These are phyloP conservation scores for Infundibulicybe gibba DNA, from an alignment of 768 basidiomycete genomes.

Conservation along the genomic window DNA sequence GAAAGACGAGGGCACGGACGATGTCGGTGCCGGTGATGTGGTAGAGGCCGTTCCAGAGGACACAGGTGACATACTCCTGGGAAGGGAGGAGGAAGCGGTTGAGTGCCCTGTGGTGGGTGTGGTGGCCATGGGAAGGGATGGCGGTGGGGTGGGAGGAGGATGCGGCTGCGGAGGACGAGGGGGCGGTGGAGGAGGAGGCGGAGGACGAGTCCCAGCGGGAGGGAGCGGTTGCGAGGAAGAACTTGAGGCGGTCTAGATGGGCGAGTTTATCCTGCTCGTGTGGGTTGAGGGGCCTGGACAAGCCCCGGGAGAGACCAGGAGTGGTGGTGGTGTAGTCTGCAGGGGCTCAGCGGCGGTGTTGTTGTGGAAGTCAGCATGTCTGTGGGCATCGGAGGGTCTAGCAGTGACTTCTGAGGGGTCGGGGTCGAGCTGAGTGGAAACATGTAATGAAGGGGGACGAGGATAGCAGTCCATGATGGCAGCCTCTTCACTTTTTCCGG, in stretches of 20 bases:
- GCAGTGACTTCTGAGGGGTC: constrained; percentile 47
- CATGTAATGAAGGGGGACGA: no score
- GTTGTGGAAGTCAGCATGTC: constrained; percentile 39
- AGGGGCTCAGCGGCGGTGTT: constrained; percentile 16
- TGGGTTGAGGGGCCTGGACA: constrained; percentile 55
- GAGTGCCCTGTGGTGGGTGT: constrained; percentile 70
- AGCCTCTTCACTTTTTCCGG: no score
- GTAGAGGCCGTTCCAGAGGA: constrained; percentile 88
- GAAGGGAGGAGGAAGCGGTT: constrained; percentile 86
- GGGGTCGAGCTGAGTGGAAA: constrained; percentile 18
- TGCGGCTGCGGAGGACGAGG: constrained; percentile 21
- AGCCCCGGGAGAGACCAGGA: constrained; percentile 33
- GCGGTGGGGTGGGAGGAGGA: constrained; percentile 15
- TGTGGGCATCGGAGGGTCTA: constrained; percentile 43
- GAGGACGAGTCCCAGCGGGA: constrained; percentile 58
- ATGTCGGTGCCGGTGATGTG: constrained; percentile 98
- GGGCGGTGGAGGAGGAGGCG: constrained; percentile 22
- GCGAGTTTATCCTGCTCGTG: constrained; percentile 68
- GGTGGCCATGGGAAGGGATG: constrained; percentile 32
- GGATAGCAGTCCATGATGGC: no score
- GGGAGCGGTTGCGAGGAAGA: constrained; percentile 84
- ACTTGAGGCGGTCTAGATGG: constrained; percentile 82
- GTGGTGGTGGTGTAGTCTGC: constrained; percentile 14
- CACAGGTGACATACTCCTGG: constrained; percentile 86
- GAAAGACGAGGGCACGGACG: constrained; percentile 90